Conservation (phyloP, 2,329 filamentous ascomycete genomes). For the Macroventuria anomochaeta region DNA sequence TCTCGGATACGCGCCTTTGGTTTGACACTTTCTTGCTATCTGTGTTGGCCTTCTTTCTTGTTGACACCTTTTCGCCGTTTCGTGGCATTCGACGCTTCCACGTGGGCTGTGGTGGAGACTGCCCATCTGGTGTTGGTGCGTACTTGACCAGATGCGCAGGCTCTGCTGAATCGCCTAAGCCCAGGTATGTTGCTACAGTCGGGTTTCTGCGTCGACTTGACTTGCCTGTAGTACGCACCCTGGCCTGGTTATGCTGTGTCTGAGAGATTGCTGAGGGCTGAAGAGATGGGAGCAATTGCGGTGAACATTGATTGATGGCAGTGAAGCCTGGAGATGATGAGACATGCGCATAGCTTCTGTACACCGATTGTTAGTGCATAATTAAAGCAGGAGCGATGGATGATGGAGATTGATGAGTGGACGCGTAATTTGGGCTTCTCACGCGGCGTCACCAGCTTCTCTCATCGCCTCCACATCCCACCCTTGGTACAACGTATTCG, state of each 20-base stretch:
- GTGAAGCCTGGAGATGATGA: conserved; percentile 30
- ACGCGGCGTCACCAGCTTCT: conserved; percentile 27
- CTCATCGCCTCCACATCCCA: conserved; percentile 9
- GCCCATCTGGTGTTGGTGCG: conserved; percentile 8
- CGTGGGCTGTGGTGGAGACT: conserved; percentile 1
- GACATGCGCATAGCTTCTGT: not conserved
- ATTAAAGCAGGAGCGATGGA: not conserved
- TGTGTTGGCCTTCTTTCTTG: not conserved
- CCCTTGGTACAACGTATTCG: conserved; percentile 7
- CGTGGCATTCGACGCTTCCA: conserved; percentile 23
- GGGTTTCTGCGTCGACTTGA: conserved; percentile 27
- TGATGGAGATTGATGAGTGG: conserved; percentile 9
- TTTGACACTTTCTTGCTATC: conserved; percentile 2
- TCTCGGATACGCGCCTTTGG: conserved; percentile 20
- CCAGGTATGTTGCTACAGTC: conserved; percentile 39
- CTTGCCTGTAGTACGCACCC: not conserved
- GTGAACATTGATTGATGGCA: conserved; percentile 31
- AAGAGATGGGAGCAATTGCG: conserved; percentile 17
- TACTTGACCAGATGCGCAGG: conserved; percentile 27
- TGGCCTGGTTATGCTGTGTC: conserved; percentile 5
- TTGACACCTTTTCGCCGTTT: not conserved
- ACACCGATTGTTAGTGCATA: conserved; percentile 2
- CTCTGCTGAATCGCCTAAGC: conserved; percentile 27
- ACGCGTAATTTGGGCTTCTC: conserved; percentile 29
- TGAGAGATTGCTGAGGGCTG: conserved; percentile 14